Conservation (phyloP, 2,329 filamentous ascomycete species). For the Sporothrix mexicana region DNA sequence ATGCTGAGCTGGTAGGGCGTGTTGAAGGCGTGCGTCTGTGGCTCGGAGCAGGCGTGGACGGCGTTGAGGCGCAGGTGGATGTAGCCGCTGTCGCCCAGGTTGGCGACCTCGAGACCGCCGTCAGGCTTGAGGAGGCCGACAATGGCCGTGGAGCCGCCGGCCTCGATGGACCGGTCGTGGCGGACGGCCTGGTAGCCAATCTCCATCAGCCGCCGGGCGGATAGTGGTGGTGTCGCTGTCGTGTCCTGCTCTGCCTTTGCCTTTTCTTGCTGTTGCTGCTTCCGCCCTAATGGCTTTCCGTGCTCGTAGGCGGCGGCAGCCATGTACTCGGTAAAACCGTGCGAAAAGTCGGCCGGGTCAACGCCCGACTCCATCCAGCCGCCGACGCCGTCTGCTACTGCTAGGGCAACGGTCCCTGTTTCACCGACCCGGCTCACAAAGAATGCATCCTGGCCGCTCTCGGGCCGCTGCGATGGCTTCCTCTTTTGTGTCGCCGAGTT, state of each 20-base stretch:
- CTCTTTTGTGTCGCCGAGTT: constrained; percentile 52
- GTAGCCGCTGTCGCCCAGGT: constrained; percentile 94
- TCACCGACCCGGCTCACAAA: constrained; percentile 84
- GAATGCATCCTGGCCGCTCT: constrained; percentile 93
- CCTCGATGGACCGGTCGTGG: constrained; percentile 72
- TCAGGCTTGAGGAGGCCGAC: constrained; percentile 77
- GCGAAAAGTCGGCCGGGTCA: constrained; percentile 93
- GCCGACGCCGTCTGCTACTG: constrained; percentile 91
- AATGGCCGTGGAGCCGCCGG: constrained; percentile 90
- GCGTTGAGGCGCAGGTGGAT: constrained; percentile 84
- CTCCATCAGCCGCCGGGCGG: constrained; percentile 76
- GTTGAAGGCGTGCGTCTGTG: constrained; percentile 97
- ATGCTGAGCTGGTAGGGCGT: constrained; percentile 94
- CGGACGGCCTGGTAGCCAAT: constrained; percentile 83
- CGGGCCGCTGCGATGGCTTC: constrained; percentile 62
- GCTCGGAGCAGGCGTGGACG: constrained; percentile 79
- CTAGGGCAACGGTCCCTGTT: constrained; percentile 76
- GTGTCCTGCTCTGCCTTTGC: constrained; percentile 28
- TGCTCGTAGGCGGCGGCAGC: constrained; percentile 72
- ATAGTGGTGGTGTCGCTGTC: constrained; percentile 49
- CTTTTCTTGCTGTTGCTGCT: constrained; percentile 40
- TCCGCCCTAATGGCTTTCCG: constrained; percentile 42
- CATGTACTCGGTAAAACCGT: constrained; percentile 93
- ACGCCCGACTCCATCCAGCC: constrained; percentile 93
- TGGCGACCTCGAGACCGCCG: constrained; percentile 84